Base-by-base conservation (phyloP, 192 early-diverging fungal genomes). In the Chytriomyces hyalinus region DNA sequence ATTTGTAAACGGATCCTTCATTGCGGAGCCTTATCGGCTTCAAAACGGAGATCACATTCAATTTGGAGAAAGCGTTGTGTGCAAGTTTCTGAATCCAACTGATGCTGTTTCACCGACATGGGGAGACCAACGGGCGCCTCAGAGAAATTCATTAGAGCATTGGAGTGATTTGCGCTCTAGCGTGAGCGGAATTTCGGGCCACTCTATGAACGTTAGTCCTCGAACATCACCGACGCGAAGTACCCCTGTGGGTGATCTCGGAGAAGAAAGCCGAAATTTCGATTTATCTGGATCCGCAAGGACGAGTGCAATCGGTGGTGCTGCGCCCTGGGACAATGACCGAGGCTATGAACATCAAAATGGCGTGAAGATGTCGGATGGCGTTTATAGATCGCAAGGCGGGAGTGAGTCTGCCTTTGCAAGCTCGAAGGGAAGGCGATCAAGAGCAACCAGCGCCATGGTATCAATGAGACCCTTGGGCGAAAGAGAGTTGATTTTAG, bases 21-120 rank as follows among this genome's bases (percentile, higher is more conserved):
- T 80, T 11, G 49, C 45, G 11, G 57, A 70, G 13, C 67, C 73
- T 7, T 50, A 43, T 11, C 66, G 61, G 48, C 65, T 80, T 6
- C 48, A 65, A 24, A 49, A 61, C 57, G 79, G 67, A 43, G 73
- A 75, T 49, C 67, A 50, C 67, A 70, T 76, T 6, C 73, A 49
- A n/a, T 80, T 76, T 70, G 69, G 67, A 13, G 45, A 15, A 45
- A 24, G 15, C 22, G 71, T 22, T 17, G 45, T 24, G 28, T 75
- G 64, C 44, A 64, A 50, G 53, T 68, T 78, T 51, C 67, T 70
- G 48, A 46, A 78, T 61, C 76, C 76, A 9, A 60, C 75, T 48
- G 48, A 59, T 3, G 13, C 53, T 13, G 15, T 3, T 57, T 57
- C 53, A 1, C 53, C 13, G 20, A 1, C 53, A 20, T 36, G 36